phyloP scores from a whole-genome alignment of 176 grass and related monocot genomes.

The Canna indica region DNA sequence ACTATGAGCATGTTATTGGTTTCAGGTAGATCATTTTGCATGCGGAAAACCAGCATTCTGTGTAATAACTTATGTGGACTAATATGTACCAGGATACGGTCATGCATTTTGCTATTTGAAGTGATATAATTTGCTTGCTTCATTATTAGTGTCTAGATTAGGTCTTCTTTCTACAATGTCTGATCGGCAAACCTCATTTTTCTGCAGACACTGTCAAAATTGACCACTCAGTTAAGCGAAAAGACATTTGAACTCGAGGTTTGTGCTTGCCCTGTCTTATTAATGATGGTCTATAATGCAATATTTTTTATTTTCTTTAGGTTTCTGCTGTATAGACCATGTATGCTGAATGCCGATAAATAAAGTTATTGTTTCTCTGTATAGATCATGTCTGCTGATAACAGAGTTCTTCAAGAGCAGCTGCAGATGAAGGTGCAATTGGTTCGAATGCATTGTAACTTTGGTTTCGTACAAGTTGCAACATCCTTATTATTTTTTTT shows the following conservation, averaged over 20 bases:
- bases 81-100: not conserved
- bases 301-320: conserved; percentile 17
- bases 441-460: conserved; percentile 1
- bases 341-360: too few relatives aligned
- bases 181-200: conserved; percentile 9
- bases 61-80: not conserved
- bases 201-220: conserved; percentile 65
- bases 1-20: not conserved
- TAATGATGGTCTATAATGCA: conserved; percentile 2
- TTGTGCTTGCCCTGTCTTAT: conserved; percentile 1
- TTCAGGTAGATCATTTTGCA: not conserved
- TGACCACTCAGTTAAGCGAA: conserved; percentile 74
- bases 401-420: conserved; percentile 97
- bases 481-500: conserved; percentile 20
- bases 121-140: not conserved
- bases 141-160: not conserved
- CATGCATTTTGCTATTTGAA: not conserved
- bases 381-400: conserved; percentile 97
- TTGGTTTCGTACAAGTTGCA: conserved; percentile 13
- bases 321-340: too few relatives aligned
- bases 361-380: conserved; percentile 13
- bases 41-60: not conserved
- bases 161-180: not conserved
- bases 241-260: conserved; percentile 94
- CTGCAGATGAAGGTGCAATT: conserved; percentile 71